These are phyloP conservation scores for Daldinia decipiens DNA, from an alignment of 495 filamentous ascomycete genomes.

Conservation along the genomic window DNA sequence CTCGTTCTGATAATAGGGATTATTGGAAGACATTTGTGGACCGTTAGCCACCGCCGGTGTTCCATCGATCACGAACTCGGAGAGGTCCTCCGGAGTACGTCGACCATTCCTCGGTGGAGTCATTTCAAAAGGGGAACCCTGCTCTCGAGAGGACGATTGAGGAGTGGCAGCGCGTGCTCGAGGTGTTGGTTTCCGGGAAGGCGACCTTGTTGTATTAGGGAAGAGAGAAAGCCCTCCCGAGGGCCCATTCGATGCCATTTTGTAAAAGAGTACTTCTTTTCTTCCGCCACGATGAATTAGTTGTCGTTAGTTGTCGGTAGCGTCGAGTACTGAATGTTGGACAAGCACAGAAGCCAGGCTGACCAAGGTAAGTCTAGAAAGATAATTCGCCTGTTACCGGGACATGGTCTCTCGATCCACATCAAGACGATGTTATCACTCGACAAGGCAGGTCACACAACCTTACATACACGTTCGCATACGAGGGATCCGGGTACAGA, in stretches of 20 bases:
- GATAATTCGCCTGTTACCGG: conserved; percentile 28
- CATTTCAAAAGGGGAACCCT: conserved; percentile 47
- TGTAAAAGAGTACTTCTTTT: conserved; percentile 20
- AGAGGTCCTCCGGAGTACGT: conserved; percentile 49
- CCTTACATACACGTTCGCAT: conserved; percentile 15
- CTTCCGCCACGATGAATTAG: conserved; percentile 8
- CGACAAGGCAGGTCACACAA: conserved; percentile 28
- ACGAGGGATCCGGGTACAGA: conserved; percentile 11
- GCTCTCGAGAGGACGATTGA: conserved; percentile 48
- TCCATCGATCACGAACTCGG: conserved; percentile 51
- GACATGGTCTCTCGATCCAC: conserved; percentile 25
- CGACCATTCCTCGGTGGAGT: conserved; percentile 49
- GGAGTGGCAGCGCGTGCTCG: conserved; percentile 53
- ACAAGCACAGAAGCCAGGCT: conserved; percentile 16
- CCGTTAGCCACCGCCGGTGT: conserved; percentile 38
- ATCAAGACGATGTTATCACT: conserved; percentile 18
- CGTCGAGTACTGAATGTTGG: conserved; percentile 8
- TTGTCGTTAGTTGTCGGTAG: conserved; percentile 1
- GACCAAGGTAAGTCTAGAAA: conserved; percentile 8
- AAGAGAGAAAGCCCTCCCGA: conserved; percentile 63
- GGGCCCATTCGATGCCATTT: conserved; percentile 49
- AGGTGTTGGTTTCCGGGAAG: conserved; percentile 52
- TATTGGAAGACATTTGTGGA: conserved; percentile 39
- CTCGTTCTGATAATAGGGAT: conserved; percentile 43
- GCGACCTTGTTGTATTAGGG: conserved; percentile 51